Percentiles rank a stretch among this genome's conserved stretches.
Evolutionary conservation across 2,329 filamentous ascomycete genomes (phyloP).

Genomic region (Talaromyces albobiverticillius): DNA sequence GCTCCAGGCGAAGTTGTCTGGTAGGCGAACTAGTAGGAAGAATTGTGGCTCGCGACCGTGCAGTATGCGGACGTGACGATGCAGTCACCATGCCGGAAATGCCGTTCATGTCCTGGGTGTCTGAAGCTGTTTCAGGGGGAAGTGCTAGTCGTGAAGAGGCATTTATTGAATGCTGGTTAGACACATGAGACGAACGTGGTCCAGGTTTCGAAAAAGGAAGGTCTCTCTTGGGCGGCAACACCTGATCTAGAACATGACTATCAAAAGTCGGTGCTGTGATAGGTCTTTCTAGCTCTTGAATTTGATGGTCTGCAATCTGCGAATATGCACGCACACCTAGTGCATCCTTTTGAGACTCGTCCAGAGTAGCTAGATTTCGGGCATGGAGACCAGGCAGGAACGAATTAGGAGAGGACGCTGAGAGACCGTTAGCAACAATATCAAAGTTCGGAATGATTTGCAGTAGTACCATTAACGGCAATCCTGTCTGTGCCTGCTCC

Average conservation of each 20-base stretch:
- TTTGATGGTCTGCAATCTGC: constrained; percentile 14
- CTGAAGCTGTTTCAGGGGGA: not conserved
- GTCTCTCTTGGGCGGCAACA: constrained; percentile 42
- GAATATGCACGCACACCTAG: not conserved
- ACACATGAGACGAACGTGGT: constrained; percentile 1
- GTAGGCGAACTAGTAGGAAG: constrained; percentile 13
- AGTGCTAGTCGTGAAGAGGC: not conserved
- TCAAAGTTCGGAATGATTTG: too few relatives aligned
- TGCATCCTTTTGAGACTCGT: constrained; percentile 3
- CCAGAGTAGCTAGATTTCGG: not conserved
- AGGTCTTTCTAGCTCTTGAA: constrained; percentile 17
- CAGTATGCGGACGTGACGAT: constrained; percentile 9
- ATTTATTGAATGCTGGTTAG: constrained; percentile 1
- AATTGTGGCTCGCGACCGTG: constrained; percentile 4
- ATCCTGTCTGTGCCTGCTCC: constrained; percentile 3
- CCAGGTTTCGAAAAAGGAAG: constrained; percentile 38
- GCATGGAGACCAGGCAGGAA: not conserved
- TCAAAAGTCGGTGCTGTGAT: constrained; percentile 27
- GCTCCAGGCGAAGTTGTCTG: constrained; percentile 13
- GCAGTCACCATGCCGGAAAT: not conserved
- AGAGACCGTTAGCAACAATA: not conserved
- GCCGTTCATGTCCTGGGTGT: not conserved
- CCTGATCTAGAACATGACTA: constrained; percentile 27
- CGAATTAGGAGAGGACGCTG: constrained; percentile 9
- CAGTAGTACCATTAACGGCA: constrained; percentile 9